Percentiles rank a stretch among this genome's conserved stretches.
Evolutionary conservation across 2,329 filamentous ascomycete genomes (phyloP).

Genomic region (Diaporthe sp.): DNA sequence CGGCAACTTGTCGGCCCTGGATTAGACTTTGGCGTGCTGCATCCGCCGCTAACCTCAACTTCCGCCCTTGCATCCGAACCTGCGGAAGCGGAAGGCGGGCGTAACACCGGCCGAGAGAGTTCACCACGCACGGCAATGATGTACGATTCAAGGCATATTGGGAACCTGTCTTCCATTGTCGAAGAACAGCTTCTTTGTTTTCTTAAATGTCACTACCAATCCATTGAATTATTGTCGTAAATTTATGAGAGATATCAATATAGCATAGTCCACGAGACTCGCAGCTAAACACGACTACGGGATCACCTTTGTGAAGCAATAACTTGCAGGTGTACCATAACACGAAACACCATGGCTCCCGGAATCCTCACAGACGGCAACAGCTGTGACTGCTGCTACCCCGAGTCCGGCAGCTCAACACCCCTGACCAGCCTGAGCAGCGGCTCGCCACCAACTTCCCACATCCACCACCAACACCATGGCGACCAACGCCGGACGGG

Average conservation of each 20-base stretch:
- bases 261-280: not conserved
- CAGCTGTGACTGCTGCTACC: conserved; percentile 39
- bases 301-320: not conserved
- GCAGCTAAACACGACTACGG: not conserved
- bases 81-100: conserved; percentile 38
- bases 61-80: conserved; percentile 41
- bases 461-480: conserved; percentile 30
- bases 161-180: not conserved
- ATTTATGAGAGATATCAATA: not conserved
- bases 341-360: conserved; percentile 25
- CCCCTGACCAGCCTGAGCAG: conserved; percentile 41
- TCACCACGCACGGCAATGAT: conserved; percentile 15
- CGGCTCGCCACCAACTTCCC: conserved; percentile 37
- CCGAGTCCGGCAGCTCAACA: conserved; percentile 35
- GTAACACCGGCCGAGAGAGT: conserved; percentile 27
- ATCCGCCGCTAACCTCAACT: conserved; percentile 30
- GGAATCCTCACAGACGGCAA: conserved; percentile 26
- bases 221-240: not conserved
- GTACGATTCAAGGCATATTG: conserved; percentile 10
- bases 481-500: conserved; percentile 29
- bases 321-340: not conserved
- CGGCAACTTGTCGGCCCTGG: conserved; percentile 4
- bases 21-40: not conserved
- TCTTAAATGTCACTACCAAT: not conserved
- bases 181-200: not conserved